A percentile compares a stretch with the other conserved stretches of the same genome.
Evolutionary conservation across 2,329 filamentous ascomycete species (phyloP).

Genomic region (Thermochaetoides dissita): DNA sequence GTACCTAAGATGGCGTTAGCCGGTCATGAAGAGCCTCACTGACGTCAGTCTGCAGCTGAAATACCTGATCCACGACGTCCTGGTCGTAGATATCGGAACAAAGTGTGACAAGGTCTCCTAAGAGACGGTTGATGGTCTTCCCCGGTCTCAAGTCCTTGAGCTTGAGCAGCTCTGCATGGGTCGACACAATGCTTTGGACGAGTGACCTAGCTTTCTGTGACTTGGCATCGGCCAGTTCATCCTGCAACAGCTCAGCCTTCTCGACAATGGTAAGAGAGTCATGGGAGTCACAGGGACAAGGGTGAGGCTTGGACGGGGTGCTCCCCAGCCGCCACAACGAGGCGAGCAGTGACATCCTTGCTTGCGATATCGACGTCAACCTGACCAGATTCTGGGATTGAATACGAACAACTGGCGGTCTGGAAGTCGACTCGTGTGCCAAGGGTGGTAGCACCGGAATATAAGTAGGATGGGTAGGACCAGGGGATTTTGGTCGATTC

Average conservation of each 20-base stretch:
- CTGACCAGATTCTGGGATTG: no score
- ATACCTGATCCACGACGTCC: constrained; percentile 11
- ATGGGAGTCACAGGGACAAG: constrained; percentile 8
- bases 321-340: constrained; percentile 7
- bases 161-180: constrained; percentile 9
- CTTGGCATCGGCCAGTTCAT: constrained; percentile 5
- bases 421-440: no score
- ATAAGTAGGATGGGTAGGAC: no score
- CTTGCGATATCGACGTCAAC: no score
- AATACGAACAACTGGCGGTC: no score
- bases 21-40: neutral
- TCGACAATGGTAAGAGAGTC: constrained; percentile 13
- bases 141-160: constrained; percentile 10
- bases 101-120: constrained; percentile 13
- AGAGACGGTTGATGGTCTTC: constrained; percentile 10
- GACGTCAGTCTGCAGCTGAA: neutral
- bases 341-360: constrained; percentile 5
- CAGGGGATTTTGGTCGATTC: no score
- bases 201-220: constrained; percentile 6
- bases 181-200: constrained; percentile 9
- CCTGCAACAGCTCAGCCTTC: constrained; percentile 10
- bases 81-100: constrained; percentile 13
- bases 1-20: constrained; percentile 17
- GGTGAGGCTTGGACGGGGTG: constrained; percentile 2
- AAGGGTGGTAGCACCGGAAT: no score